A percentile compares a stretch with the other conserved stretches of the same genome.
phyloP scores from a whole-genome alignment of 2,329 filamentous ascomycete species.

The Trichoderma hamatum region DNA sequence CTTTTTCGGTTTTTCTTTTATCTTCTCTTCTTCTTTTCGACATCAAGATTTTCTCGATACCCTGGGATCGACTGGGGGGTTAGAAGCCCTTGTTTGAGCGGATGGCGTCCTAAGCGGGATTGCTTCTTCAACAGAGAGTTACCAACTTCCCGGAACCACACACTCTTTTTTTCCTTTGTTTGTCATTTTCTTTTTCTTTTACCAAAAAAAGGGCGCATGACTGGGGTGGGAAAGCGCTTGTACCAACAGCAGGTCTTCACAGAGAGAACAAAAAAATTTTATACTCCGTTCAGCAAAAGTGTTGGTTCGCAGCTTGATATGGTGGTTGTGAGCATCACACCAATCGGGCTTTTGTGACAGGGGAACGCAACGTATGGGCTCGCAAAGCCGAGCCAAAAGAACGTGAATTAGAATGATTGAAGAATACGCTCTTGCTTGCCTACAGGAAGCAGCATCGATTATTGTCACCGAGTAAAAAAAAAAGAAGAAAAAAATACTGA shows the following conservation, averaged over 20 bases:
- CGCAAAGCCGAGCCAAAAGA: neutral
- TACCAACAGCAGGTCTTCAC: constrained; percentile 21
- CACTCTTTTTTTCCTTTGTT: constrained; percentile 21
- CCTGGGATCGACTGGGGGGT: constrained; percentile 1
- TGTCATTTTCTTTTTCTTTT: neutral
- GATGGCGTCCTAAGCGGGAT: constrained; percentile 19
- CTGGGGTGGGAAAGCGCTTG: constrained; percentile 26
- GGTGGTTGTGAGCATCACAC: neutral
- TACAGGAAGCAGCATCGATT: neutral
- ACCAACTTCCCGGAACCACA: constrained; percentile 24
- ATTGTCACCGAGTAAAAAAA: constrained; percentile 9
- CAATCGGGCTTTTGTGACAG: constrained; percentile 7
- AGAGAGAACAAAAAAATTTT: neutral
- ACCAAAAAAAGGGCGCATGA: constrained; percentile 22
- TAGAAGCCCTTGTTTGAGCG: constrained; percentile 1
- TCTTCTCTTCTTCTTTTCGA: neutral
- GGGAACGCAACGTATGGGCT: neutral
- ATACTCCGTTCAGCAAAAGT: constrained; percentile 5
- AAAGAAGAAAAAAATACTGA: neutral
- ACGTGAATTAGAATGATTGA: constrained; percentile 9
- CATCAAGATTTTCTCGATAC: constrained; percentile 23
- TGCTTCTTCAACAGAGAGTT: constrained; percentile 22
- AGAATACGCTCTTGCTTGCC: neutral
- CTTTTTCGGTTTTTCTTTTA: neutral
- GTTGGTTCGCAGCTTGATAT: neutral